These are phyloP conservation scores for Platismatia glauca DNA, from an alignment of 495 filamentous ascomycete genomes.

Conservation along the genomic window DNA sequence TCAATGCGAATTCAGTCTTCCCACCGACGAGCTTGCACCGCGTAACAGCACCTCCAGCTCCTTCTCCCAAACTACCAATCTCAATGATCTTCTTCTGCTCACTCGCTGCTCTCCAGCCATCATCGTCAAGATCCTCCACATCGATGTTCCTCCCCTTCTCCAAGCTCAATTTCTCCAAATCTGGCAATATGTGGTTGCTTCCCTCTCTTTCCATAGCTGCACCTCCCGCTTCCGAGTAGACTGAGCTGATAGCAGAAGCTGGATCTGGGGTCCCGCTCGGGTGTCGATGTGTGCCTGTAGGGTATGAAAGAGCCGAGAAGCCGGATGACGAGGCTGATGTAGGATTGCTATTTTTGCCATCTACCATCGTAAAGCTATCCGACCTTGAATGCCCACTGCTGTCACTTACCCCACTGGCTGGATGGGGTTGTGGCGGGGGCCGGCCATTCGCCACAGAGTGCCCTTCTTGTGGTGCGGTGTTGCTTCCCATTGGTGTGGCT, in stretches of 20 bases:
- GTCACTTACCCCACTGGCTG: slow-evolving; percentile 55
- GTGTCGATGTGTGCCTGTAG: slow-evolving; percentile 33
- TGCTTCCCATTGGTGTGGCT: slow-evolving; percentile 76
- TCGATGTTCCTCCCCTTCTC: slow-evolving; percentile 76
- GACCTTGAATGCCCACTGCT: slow-evolving; percentile 67
- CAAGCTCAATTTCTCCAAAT: slow-evolving; percentile 62
- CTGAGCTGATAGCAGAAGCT: slow-evolving; percentile 74
- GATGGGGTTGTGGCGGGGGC: slow-evolving; percentile 40
- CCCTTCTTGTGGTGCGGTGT: slow-evolving; percentile 55
- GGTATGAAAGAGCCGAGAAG: slow-evolving; percentile 43
- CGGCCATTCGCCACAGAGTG: slow-evolving; percentile 38
- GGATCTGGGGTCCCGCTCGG: slow-evolving; percentile 68
- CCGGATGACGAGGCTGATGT: slow-evolving; percentile 77
- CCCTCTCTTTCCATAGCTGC: slow-evolving; percentile 67
- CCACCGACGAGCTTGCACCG: slow-evolving; percentile 79
- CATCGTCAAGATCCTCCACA: slow-evolving; percentile 89
- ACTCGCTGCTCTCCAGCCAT: slow-evolving; percentile 88
- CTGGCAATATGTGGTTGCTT: slow-evolving; percentile 57
- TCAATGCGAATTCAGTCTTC: slow-evolving; percentile 91
- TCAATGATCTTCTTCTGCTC: slow-evolving; percentile 79
- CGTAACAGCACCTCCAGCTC: slow-evolving; percentile 92
- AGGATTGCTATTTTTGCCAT: slow-evolving; percentile 63
- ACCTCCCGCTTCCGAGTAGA: slow-evolving; percentile 66
- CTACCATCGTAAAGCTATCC: slow-evolving; percentile 64
- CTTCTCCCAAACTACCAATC: slow-evolving; percentile 85